phyloP scores from a whole-genome alignment of 2,329 filamentous ascomycete genomes.

The Metarhizium anisopliae region DNA sequence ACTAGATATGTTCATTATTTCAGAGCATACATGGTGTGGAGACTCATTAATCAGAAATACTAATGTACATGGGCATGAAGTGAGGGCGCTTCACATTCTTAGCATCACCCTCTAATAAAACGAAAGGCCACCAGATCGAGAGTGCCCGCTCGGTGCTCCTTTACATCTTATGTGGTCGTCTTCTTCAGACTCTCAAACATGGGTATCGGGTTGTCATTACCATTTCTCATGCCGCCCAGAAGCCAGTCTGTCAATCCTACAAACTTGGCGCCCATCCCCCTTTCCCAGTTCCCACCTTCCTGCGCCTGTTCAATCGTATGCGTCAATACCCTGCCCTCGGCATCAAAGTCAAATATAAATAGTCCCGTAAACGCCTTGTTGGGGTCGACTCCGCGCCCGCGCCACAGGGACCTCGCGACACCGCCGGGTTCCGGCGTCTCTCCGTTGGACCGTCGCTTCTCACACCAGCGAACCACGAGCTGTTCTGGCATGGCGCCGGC shows the following conservation, averaged over 20 bases:
- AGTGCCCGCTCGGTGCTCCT: background rate
- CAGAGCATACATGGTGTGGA: constrained; percentile 1
- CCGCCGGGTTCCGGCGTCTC: constrained; percentile 25
- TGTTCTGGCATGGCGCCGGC: constrained; percentile 61
- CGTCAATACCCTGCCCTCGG: constrained; percentile 69
- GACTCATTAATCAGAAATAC: background rate
- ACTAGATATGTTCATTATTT: no score
- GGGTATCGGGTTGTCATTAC: constrained; percentile 23
- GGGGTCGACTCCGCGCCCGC: constrained; percentile 33
- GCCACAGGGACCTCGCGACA: constrained; percentile 34
- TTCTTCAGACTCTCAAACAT: constrained; percentile 24
- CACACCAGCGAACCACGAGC: constrained; percentile 82
- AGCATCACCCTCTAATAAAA: background rate
- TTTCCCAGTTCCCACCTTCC: constrained; percentile 74
- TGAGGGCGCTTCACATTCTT: background rate
- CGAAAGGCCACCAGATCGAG: background rate
- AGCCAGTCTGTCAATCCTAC: constrained; percentile 94
- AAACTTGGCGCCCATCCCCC: constrained; percentile 69
- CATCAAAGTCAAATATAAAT: constrained; percentile 94
- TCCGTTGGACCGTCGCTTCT: constrained; percentile 23
- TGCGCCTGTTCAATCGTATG: constrained; percentile 95
- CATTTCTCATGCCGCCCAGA: constrained; percentile 58
- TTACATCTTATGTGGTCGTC: constrained; percentile 3
- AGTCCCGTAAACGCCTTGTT: constrained; percentile 78
- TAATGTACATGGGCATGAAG: background rate